These are phyloP conservation scores for Xylaria sp. DNA, from an alignment of 2,329 filamentous ascomycete genomes.

Conservation along the genomic window DNA sequence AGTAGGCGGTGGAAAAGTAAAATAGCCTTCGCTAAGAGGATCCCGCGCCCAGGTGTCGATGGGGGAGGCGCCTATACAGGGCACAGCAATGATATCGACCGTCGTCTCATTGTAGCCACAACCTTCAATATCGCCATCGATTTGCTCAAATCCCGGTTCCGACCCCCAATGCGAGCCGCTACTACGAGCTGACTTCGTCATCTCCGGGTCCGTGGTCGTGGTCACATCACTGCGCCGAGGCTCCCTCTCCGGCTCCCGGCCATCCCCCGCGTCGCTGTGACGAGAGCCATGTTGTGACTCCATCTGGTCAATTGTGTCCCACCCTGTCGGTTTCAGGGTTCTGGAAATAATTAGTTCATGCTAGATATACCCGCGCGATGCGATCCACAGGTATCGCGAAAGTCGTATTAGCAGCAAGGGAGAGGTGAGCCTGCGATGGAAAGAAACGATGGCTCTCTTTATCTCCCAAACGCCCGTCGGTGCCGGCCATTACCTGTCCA, in stretches of 20 bases:
- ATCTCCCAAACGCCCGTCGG: neutral
- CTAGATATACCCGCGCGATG: neutral
- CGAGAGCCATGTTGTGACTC: conserved; percentile 8
- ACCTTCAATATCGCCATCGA: conserved; percentile 51
- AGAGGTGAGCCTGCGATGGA: neutral
- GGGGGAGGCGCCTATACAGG: conserved; percentile 59
- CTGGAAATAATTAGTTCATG: conserved; percentile 7
- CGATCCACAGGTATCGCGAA: neutral
- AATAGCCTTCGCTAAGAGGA: conserved; percentile 54
- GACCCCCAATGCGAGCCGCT: conserved; percentile 41
- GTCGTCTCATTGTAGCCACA: conserved; percentile 57
- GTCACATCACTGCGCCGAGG: conserved; percentile 20
- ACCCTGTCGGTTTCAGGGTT: neutral
- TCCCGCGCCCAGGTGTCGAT: conserved; percentile 60
- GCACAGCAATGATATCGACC: conserved; percentile 59
- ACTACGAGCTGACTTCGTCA: conserved; percentile 33
- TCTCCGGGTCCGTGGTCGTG: conserved; percentile 12
- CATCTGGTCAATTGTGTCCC: conserved; percentile 8
- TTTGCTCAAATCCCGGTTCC: conserved; percentile 48
- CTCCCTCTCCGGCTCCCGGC: neutral
- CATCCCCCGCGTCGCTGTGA: neutral
- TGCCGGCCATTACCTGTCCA: neutral
- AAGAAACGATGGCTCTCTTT: neutral
- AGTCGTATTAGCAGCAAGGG: neutral
- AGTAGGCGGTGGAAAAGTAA: conserved; percentile 43